Evolutionary conservation across 495 filamentous ascomycete species (phyloP), one percentile per base, ranked within the genome.

Genomic region (Coniosporium apollinis): DNA sequence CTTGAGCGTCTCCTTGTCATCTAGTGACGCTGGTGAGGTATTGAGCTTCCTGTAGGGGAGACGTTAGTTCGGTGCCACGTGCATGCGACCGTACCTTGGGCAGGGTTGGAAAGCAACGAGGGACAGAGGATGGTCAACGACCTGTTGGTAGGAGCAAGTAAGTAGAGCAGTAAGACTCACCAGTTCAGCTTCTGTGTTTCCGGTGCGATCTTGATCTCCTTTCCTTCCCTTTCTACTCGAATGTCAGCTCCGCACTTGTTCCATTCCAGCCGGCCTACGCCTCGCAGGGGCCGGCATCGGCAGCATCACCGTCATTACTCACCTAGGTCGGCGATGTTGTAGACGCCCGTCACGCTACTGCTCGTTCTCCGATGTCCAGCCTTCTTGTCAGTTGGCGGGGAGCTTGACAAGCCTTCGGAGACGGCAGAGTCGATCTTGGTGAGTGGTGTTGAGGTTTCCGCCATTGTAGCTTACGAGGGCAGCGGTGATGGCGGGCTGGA

Each of bases 181-280:
- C 85, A 94, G 53, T 82, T 83, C 22, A 83, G 74, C 52, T 72
- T 76, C 58, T 93, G 85, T 35, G 85, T 86, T 59, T 94, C 85
- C 44, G 76, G 76, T 33, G 85, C 81, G 44, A 93, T 74, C 43
- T 75, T 61, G 20, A 94, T 54, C 39, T 78, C 70, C 50, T 74
- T 83, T 36, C 68, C 66, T 43, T 82, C 69, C 44, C 72, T 71
- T 58, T 86, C 85, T 94, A 52, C 42, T 20, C 14, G 2, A 11
- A 16, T 29, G 43, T 56, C 50, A 56, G 45, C 42, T 28, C 15
- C 39, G n/a, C n/a, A n/a, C n/a, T n/a, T n/a, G n/a, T 33, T 29
- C 43, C 39, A 26, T 22, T 38, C 21, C 19, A 28, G 13, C 28
- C n/a, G 20, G 14, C 15, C 17, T n/a, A n/a, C n/a, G n/a, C n/a